phyloP scores from a whole-genome alignment of 2,329 filamentous ascomycete genomes.

The Plenodomus lindquistii region DNA sequence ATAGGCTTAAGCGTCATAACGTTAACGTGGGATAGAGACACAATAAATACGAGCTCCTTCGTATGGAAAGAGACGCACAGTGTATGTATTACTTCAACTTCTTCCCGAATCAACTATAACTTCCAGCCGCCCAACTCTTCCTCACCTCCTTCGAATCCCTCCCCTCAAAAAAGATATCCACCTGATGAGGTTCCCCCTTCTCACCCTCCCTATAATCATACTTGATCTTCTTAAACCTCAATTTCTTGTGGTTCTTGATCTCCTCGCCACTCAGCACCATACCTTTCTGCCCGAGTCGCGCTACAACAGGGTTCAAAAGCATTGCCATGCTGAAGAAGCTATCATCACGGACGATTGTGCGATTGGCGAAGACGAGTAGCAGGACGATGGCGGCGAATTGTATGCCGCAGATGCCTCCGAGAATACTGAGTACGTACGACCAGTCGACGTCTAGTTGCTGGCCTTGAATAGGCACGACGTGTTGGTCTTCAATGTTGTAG shows the following conservation, averaged over 20 bases:
- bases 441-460: slow-evolving; percentile 37
- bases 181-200: slow-evolving; percentile 30
- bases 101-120: no score
- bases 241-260: slow-evolving; percentile 30
- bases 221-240: slow-evolving; percentile 31
- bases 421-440: slow-evolving; percentile 19
- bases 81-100: no score
- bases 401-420: slow-evolving; percentile 16
- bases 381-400: no score
- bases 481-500: slow-evolving; percentile 18
- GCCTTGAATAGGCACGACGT: slow-evolving; percentile 18
- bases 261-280: slow-evolving; percentile 35
- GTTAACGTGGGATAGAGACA: no score
- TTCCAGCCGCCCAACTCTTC: slow-evolving; percentile 33
- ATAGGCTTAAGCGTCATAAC: no score
- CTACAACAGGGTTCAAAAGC: slow-evolving; percentile 35
- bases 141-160: slow-evolving; percentile 25
- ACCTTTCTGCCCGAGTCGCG: slow-evolving; percentile 21
- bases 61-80: no score
- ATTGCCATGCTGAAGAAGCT: slow-evolving; percentile 38
- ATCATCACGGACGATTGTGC: slow-evolving; percentile 37
- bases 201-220: slow-evolving; percentile 37
- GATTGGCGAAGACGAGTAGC: slow-evolving; percentile 31
- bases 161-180: slow-evolving; percentile 33
- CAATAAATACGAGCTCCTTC: no score